phyloP scores from a whole-genome alignment of 441 rosid genomes.

The Codiaeum variegatum region DNA sequence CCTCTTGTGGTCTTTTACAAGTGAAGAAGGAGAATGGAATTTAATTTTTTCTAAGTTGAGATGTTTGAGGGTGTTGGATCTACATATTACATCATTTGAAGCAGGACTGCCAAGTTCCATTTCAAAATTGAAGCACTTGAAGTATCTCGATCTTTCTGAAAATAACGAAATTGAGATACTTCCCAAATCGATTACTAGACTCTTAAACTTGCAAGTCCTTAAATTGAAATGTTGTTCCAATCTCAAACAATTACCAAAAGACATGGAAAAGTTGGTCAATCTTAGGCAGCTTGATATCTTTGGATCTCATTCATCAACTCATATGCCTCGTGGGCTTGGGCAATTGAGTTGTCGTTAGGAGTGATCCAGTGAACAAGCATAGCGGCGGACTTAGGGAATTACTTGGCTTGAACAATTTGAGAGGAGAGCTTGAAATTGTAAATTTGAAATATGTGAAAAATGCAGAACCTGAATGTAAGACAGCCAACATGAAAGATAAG shows the following conservation, averaged over 20 bases:
- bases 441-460: neutral
- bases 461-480: neutral
- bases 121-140: neutral
- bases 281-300: slow-evolving; percentile 19
- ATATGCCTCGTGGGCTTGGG: slow-evolving; percentile 28
- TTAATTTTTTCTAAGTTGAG: neutral
- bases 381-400: slow-evolving; percentile 21
- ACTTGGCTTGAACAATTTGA: slow-evolving; percentile 19
- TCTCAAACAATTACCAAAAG: slow-evolving; percentile 20
- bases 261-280: slow-evolving; percentile 13
- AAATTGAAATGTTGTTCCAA: neutral
- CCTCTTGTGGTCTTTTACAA: neutral
- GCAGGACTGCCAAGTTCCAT: neutral
- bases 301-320: neutral
- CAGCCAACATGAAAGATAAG: slow-evolving; percentile 21
- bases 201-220: slow-evolving; percentile 12
- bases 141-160: neutral
- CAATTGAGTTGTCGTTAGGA: slow-evolving; percentile 16
- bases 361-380: neutral
- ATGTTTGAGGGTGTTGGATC: slow-evolving; percentile 13
- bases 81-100: neutral
- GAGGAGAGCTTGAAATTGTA: neutral
- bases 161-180: neutral
- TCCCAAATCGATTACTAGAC: neutral
- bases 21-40: neutral